A percentile compares a stretch with the other conserved stretches of the same genome.
Conservation (phyloP, 768 basidiomycete genomes). For the Leccinum disarticulatum region DNA sequence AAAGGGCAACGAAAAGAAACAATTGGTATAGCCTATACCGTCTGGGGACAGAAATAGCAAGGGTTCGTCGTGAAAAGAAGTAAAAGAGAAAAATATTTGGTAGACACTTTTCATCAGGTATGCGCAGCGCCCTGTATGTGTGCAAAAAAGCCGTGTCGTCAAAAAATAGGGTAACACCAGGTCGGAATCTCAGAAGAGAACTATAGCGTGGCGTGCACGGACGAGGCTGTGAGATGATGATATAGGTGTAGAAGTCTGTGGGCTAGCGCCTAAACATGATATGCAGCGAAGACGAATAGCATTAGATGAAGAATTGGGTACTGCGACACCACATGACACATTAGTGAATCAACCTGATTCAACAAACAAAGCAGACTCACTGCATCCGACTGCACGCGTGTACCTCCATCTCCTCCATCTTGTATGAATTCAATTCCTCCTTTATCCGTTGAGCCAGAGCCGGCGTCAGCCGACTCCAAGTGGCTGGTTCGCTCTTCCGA, state of each 20-base stretch:
- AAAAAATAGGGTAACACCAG: conserved; percentile 26
- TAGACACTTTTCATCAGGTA: conserved; percentile 29
- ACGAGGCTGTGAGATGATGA: conserved; percentile 19
- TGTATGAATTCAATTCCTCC: conserved; percentile 97
- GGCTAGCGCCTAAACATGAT: conserved; percentile 31
- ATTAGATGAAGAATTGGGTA: conserved; percentile 87
- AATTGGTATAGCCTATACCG: conserved; percentile 24
- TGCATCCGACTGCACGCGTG: conserved; percentile 90
- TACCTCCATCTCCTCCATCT: conserved; percentile 99
- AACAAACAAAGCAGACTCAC: conserved; percentile 46
- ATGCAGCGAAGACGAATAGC: conserved; percentile 25
- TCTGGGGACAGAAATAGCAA: conserved; percentile 8
- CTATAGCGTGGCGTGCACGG: conserved; percentile 22
- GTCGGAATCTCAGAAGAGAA: conserved; percentile 17
- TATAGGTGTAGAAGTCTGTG: conserved; percentile 28
- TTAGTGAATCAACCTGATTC: neutral
- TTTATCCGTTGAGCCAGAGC: conserved; percentile 95
- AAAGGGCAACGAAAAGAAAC: conserved; percentile 4
- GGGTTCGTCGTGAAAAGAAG: neutral
- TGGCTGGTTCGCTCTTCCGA: conserved; percentile 91
- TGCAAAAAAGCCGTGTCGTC: conserved; percentile 19
- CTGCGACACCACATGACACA: conserved; percentile 35
- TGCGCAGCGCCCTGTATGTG: conserved; percentile 31
- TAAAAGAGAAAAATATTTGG: conserved; percentile 1
- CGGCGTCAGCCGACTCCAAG: conserved; percentile 95